Percentiles rank a stretch among this genome's conserved stretches.
Conservation (phyloP, 192 early-diverging fungal genomes). For the Mortierella antarctica region DNA sequence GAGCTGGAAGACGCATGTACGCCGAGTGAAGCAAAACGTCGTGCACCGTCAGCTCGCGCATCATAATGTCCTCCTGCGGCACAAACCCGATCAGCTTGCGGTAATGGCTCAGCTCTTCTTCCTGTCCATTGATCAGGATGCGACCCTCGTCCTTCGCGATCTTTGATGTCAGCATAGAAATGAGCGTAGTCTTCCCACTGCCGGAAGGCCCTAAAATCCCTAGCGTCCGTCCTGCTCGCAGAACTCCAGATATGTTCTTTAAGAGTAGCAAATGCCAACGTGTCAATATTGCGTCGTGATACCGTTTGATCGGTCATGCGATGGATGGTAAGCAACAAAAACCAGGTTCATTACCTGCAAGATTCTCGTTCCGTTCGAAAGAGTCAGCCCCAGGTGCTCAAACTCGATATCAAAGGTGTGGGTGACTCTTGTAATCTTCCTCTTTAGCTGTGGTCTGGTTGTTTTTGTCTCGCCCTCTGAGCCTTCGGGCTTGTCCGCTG, state of each 20-base stretch:
- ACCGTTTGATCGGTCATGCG: not conserved
- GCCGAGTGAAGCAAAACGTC: slow-evolving; percentile 77
- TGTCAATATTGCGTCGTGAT: not conserved
- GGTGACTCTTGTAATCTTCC: slow-evolving; percentile 23
- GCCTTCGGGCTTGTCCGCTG: slow-evolving; percentile 8
- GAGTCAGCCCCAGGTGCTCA: slow-evolving; percentile 46
- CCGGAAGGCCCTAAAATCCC: slow-evolving; percentile 71
- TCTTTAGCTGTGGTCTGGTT: slow-evolving; percentile 2
- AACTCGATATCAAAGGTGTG: slow-evolving; percentile 68
- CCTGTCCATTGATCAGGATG: slow-evolving; percentile 67
- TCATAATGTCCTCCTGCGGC: slow-evolving; percentile 74
- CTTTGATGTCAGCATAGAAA: slow-evolving; percentile 74
- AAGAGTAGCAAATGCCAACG: not conserved
- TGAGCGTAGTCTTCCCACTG: slow-evolving; percentile 71
- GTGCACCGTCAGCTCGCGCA: slow-evolving; percentile 73
- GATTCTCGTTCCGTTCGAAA: slow-evolving; percentile 61
- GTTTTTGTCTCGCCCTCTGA: not conserved
- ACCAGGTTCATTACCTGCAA: slow-evolving; percentile 52
- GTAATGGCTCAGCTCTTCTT: slow-evolving; percentile 68
- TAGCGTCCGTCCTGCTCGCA: slow-evolving; percentile 65
- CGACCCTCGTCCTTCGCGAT: slow-evolving; percentile 61
- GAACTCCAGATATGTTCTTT: slow-evolving; percentile 64
- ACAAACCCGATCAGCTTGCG: slow-evolving; percentile 79
- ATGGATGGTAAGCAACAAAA: not conserved
- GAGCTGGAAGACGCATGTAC: slow-evolving; percentile 68